These are phyloP conservation scores for Trametes gibbosa DNA, from an alignment of 768 basidiomycete genomes.

Conservation along the genomic window DNA sequence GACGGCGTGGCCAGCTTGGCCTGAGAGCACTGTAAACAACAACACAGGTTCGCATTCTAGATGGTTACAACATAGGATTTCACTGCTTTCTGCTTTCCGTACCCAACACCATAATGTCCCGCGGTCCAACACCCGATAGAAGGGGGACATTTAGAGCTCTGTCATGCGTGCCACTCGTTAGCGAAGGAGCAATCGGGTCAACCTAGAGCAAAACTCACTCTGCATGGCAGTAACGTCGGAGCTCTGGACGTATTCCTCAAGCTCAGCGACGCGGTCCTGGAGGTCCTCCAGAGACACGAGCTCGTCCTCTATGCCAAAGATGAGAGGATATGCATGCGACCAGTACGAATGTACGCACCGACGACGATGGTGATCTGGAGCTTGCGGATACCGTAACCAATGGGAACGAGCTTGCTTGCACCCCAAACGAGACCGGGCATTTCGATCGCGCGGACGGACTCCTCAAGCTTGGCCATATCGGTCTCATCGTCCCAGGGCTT, in stretches of 20 bases:
- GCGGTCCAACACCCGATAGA: not conserved
- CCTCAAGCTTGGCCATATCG: constrained; percentile 87
- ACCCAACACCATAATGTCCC: constrained; percentile 8
- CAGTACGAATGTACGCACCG: constrained; percentile 25
- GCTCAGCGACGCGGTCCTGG: constrained; percentile 84
- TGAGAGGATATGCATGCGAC: constrained; percentile 46
- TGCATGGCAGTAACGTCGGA: constrained; percentile 93
- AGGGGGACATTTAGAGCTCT: constrained; percentile 16
- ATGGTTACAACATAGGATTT: constrained; percentile 15
- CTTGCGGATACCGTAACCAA: constrained; percentile 94
- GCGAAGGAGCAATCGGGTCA: not conserved
- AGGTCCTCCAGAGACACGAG: constrained; percentile 90
- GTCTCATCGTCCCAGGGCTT: constrained; percentile 99
- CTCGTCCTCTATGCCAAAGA: constrained; percentile 73
- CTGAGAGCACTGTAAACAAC: not conserved
- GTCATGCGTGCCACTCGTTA: not conserved
- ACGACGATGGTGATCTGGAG: constrained; percentile 68
- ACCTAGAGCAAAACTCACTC: constrained; percentile 45
- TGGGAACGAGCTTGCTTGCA: constrained; percentile 84
- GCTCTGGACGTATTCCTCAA: constrained; percentile 89
- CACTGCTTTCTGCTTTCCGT: constrained; percentile 10
- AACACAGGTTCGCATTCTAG: not conserved
- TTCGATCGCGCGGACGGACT: constrained; percentile 79
- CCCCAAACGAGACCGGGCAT: constrained; percentile 96
- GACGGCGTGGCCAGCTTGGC: too few relatives aligned